Percentiles rank a stretch among this genome's conserved stretches.
Conservation (phyloP, 768 basidiomycete genomes). For the Astraeus odoratus region DNA sequence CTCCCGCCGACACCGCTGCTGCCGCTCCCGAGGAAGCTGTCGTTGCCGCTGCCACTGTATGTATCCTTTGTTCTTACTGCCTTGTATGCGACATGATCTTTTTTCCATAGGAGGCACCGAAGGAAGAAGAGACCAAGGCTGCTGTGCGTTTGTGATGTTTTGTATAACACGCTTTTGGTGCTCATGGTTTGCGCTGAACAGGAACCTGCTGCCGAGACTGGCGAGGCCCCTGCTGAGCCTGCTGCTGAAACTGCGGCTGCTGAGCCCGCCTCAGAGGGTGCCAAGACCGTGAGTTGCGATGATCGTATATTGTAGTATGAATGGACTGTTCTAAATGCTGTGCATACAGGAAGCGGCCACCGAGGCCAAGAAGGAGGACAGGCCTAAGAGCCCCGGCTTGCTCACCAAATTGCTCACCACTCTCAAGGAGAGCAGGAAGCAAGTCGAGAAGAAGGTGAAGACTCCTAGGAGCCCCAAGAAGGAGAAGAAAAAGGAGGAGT, state of each 20-base stretch:
- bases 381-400: constrained; percentile 73
- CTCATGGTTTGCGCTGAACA: constrained; percentile 12
- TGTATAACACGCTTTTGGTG: background rate
- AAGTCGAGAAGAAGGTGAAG: constrained; percentile 51
- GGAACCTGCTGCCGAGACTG: constrained; percentile 32
- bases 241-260: constrained; percentile 25
- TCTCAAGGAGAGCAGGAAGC: constrained; percentile 53
- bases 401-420: constrained; percentile 74
- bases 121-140: constrained; percentile 34
- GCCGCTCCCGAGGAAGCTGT: constrained; percentile 28
- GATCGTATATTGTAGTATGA: constrained; percentile 4
- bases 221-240: constrained; percentile 18
- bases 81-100: background rate
- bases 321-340: constrained; percentile 26
- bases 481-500: constrained; percentile 76
- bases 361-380: constrained; percentile 65
- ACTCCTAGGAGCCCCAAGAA: constrained; percentile 75
- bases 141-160: constrained; percentile 22
- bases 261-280: constrained; percentile 36
- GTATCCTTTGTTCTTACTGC: constrained; percentile 13
- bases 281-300: constrained; percentile 30
- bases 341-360: constrained; percentile 38
- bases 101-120: constrained; percentile 32
- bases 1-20: constrained; percentile 23
- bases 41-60: constrained; percentile 30